Evolutionary conservation across 352 stramenopile species (phyloP), one percentile per base, ranked within the genome.

Genomic region (Lagenidium giganteum): DNA sequence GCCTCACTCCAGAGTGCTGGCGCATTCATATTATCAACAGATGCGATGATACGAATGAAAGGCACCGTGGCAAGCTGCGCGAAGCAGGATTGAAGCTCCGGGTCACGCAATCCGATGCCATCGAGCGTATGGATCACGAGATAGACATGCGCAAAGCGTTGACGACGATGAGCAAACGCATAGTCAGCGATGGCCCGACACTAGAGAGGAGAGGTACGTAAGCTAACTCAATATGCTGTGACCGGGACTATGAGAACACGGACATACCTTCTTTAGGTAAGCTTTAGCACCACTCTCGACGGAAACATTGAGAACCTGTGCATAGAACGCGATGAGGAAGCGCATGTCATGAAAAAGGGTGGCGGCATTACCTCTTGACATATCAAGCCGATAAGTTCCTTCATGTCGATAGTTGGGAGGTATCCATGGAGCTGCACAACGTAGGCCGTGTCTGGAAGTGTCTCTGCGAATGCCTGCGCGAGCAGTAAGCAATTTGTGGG

Each of bases 341-440:
- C 22, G 36, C 31, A 8, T n/a, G 16, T 35, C 4, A 28, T 38
- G 17, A 3, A 4, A 14, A 45, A 26, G 3, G 29, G 11, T 11
- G 31, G 11, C 1, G 38, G 32, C 11, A 56, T 37, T 7, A 56
- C 39, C 13, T 56, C 47, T 32, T 22, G 13, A 20, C 45, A 35
- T 11, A 56, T 25, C 30, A 56, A 23, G 13, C 13, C n/a, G 12
- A 56, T 22, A 1, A 56, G 22, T 8, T 56, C 47, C 5, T 23
- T n/a, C 21, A 56, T 21, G 8, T 37, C 18, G 11, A 49, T 29
- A 2, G 31, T 33, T 3, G 47, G 39, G 18, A 56, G 25, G 18
- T 56, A 47, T 9, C 47, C 47, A 39, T 49, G 40, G 17, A 56
- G n/a, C 22, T 56, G 32, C 20, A 56, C 39, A 16, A 56, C 40